Evolutionary conservation across 352 stramenopile species (phyloP), one percentile per base, ranked within the genome.

Genomic region (Phytopythium aichiense): DNA sequence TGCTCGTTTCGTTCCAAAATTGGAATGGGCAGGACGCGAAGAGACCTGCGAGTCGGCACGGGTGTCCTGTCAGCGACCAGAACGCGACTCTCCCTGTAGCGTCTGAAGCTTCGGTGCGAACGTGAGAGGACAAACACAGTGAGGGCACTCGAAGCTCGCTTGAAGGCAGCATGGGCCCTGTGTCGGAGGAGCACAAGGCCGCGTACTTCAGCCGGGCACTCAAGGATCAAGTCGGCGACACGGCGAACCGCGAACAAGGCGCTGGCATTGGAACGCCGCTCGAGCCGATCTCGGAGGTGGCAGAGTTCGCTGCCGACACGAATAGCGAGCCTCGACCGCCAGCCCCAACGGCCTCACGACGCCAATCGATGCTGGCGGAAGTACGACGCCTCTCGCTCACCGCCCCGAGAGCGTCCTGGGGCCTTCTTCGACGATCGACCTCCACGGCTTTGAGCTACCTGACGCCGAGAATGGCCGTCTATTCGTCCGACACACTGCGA

Each of bases 401-500:
- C 13, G 54, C 54, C 0, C 37, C 54, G 13, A 6, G n/a, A 37
- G 54, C 37, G 22, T 51, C 54, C 20, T 59, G 54, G 54, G 50
- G 49, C 9, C 45, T 64, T 1, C 20, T 60, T 2, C 37, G 25
- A 1, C n/a, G 55, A 0, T 60, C 67, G 16, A 59, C 38, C 1
- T 11, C 37, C 9, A 20, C 54, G 8, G 54, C 37, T 2, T 22
- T 50, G 15, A 48, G 54, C 22, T 59, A 40, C n/a, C 20, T 59
- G 54, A 28, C 54, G 15, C 54, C 54, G 15, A 50, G 40, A 38
- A n/a, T 50, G n/a, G 22, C 13, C 7, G 25, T 30, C 2, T 50
- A 50, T 7, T 71, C 68, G 13, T 64, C 58, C 6, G 56, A 73
- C 11, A 38, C 56, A 0, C 60, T 87, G 42, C 68, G 61, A 20